phyloP scores from a whole-genome alignment of 768 basidiomycete species.

The Tylopilus rubrobrunneus region DNA sequence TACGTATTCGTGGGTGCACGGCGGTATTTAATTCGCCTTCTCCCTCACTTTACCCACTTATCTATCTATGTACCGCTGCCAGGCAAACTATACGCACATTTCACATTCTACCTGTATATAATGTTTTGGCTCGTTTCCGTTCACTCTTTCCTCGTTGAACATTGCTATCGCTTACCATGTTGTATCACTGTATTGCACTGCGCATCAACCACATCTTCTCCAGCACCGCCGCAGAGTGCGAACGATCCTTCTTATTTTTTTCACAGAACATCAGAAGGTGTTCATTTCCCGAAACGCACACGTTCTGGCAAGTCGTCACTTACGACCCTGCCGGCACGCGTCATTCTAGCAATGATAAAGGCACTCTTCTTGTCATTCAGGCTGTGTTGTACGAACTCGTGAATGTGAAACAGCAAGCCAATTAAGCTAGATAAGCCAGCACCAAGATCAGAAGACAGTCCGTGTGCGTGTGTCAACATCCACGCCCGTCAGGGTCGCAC shows the following conservation, averaged over 20 bases:
- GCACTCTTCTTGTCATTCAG: slow-evolving; percentile 1
- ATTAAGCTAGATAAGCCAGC: neutral
- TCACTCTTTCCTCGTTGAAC: neutral
- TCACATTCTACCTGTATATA: slow-evolving; percentile 20
- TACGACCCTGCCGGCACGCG: slow-evolving; percentile 15
- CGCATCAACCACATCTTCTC: neutral
- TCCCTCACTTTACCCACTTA: slow-evolving; percentile 7
- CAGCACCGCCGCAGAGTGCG: neutral
- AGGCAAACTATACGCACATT: slow-evolving; percentile 18
- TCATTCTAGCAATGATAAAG: slow-evolving; percentile 2
- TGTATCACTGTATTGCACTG: slow-evolving; percentile 20
- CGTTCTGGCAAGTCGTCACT: neutral
- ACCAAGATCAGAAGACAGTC: neutral
- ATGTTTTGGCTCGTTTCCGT: slow-evolving; percentile 4
- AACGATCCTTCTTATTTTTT: neutral
- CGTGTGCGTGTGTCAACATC: no score
- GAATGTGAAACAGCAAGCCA: slow-evolving; percentile 6
- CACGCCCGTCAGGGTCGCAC: neutral
- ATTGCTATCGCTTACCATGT: slow-evolving; percentile 15
- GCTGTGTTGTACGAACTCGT: neutral
- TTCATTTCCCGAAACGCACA: slow-evolving; percentile 11
- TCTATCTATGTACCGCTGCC: slow-evolving; percentile 8
- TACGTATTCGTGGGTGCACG: slow-evolving; percentile 25
- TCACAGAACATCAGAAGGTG: slow-evolving; percentile 1
- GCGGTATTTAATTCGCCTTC: slow-evolving; percentile 4